Conservation (phyloP, 2,329 filamentous ascomycete species). For the Zymoseptoria passerinii region DNA sequence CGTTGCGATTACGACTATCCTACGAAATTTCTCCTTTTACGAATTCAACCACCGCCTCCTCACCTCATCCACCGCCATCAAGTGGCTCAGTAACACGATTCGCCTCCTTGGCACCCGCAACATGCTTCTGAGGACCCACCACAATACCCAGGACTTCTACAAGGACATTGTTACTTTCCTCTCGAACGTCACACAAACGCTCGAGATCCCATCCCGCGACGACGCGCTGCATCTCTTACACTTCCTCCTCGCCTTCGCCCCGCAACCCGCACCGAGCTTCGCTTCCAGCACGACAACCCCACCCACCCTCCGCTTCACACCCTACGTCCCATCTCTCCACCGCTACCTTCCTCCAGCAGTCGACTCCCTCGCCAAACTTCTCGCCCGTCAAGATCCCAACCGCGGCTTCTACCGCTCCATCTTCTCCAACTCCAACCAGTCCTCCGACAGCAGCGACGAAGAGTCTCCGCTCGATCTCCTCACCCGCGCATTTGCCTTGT, state of each 20-base stretch:
- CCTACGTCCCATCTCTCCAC: conserved; percentile 73
- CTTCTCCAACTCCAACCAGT: conserved; percentile 54
- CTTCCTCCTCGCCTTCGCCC: conserved; percentile 85
- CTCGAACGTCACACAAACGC: conserved; percentile 69
- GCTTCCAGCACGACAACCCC: conserved; percentile 24
- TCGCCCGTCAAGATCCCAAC: conserved; percentile 91
- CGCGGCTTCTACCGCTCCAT: conserved; percentile 74
- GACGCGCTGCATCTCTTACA: conserved; percentile 80
- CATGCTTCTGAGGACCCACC: conserved; percentile 71
- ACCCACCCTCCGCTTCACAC: conserved; percentile 61
- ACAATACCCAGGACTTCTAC: conserved; percentile 91
- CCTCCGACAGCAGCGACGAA: conserved; percentile 31
- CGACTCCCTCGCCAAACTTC: conserved; percentile 80
- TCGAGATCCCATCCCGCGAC: conserved; percentile 77
- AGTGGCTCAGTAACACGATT: conserved; percentile 75
- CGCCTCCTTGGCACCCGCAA: conserved; percentile 82
- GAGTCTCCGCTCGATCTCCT: conserved; percentile 65
- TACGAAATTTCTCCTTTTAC: conserved; percentile 85
- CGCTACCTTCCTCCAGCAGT: conserved; percentile 83
- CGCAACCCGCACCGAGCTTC: conserved; percentile 60
- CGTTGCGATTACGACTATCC: conserved; percentile 82
- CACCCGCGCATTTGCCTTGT: conserved; percentile 77
- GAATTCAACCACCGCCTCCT: conserved; percentile 68
- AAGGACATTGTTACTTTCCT: conserved; percentile 86
- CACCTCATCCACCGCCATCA: conserved; percentile 68